Evolutionary conservation across 2,329 filamentous ascomycete genomes (phyloP), one percentile per base, ranked within the genome.

Genomic region (Aspergillus persii): DNA sequence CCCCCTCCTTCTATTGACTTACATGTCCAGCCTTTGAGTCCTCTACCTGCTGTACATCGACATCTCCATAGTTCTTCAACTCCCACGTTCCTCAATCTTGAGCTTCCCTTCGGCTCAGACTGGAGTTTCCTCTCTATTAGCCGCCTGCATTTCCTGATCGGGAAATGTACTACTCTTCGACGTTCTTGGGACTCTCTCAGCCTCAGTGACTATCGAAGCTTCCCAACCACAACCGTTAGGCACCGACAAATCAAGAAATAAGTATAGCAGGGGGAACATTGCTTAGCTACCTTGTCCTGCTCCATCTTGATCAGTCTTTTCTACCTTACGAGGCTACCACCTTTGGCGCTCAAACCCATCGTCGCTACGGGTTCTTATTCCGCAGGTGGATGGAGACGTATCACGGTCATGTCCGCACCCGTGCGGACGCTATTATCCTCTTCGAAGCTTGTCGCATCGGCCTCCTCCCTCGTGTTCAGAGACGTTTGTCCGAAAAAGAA

Each of bases 361-460:
- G 33, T 48, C 27, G 15, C 52, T 53, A 59, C 56, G 57, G 60
- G 60, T 50, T 53, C 55, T 55, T 67, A 61, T 48, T 63, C 62
- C 64, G 62, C 66, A 66, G 57, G 64, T 69, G 68, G 68, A 98
- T 98, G 94, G 95, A 99, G 81, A 99, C 95, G 50, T 99, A 98
- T 74, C 86, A 94, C 80, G 95, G 95, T 63, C 90, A 91, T 75
- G 93, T 99, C 72, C 91, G 93, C 78, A 96, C 93, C n/a, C 94
- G 95, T 44, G 89, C 88, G 70, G 95, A 99, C 78, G 95, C 95
- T 68, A 97, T 99, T 79, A 93, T 97, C 73, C 84, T 99, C n/a
- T 98, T 99, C 73, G 95, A 98, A 78, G 95, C 95, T 61, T 99
- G 94, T 77, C 86, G 94, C 64, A 83, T 96, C 50, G 95, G 95